Evolutionary conservation across 73 alveolate species (phyloP).

Genomic region (Stentor coeruleus): DNA sequence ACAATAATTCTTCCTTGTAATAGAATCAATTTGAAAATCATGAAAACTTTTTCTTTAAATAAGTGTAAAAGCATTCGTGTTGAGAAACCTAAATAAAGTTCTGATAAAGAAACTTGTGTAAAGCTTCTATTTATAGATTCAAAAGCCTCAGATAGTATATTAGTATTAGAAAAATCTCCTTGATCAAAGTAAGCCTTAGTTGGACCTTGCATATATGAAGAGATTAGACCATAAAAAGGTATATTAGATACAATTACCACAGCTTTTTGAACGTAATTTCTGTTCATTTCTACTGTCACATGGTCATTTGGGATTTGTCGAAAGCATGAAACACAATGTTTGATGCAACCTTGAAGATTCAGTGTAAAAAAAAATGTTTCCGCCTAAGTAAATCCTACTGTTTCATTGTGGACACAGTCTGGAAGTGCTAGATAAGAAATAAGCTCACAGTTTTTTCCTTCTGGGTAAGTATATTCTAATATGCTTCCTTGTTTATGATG

Average conservation of each 20-base stretch:
- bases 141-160: not conserved
- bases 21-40: not conserved
- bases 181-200: constrained; percentile 19
- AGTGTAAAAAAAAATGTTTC: not conserved
- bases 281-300: not conserved
- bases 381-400: not conserved
- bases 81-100: not conserved
- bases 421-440: constrained; percentile 12
- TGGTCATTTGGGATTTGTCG: not conserved
- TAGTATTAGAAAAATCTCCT: not conserved
- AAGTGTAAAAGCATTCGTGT: not conserved
- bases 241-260: not conserved
- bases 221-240: constrained; percentile 4
- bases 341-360: not conserved
- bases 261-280: constrained; percentile 20
- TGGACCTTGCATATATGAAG: not conserved
- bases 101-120: not conserved
- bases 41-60: constrained; percentile 12
- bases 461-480: constrained; percentile 1
- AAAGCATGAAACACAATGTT: constrained; percentile 14
- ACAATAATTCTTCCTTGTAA: constrained; percentile 10
- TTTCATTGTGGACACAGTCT: constrained; percentile 22
- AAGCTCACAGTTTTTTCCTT: not conserved
- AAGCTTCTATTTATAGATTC: not conserved
- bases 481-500: constrained; percentile 26